Evolutionary conservation across 306 rosid genomes (phyloP), one percentile per base, ranked within the genome.

Genomic region (Gynostemma pentaphyllum): DNA sequence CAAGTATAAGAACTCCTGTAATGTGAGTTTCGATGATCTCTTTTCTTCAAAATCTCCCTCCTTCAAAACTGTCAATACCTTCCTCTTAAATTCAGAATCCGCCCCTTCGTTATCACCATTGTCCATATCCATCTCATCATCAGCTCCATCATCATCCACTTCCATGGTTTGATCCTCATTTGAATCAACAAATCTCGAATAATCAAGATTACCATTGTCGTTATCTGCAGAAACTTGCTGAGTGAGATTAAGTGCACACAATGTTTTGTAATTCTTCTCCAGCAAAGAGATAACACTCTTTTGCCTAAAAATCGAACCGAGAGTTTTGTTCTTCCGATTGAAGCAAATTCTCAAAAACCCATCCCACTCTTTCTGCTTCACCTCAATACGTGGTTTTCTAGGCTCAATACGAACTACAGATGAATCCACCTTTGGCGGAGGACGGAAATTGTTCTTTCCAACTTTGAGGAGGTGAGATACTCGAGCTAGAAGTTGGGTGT

Each of bases 361-460:
- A 64, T 92, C 96, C 98, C 98, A 92, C 66, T 88, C 95, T 75
- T 81, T 82, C 21, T 83, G 92, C 30, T 85, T 84, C 55, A 88
- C 96, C 55, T 82, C 86, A 42, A 83, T 80, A 1, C 76, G 85
- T 0, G 91, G 98, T 53, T 74, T 85, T 74, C 95, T 72, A 1
- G 98, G 96, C 81, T 92, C 98, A 22, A 88, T 88, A 19, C 96
- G 73, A 23, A 92, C 95, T 0, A 88, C 96, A 1, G 96, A 88
- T 12, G 98, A 92, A 77, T 92, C 95, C 9, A 91, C 98, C 74
- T 91, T 91, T 0, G 98, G 98, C 0, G 95, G 98, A 47, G 95
- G 96, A 8, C 96, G 88, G 56, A 91, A 91, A 68, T 92, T 92
- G 75, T 88, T 92, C 73, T 74, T 84, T 7, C 96, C 98, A 34